Evolutionary conservation across 1,284 basidiomycete genomes (phyloP).

Genomic region (Moesziomyces sp.): DNA sequence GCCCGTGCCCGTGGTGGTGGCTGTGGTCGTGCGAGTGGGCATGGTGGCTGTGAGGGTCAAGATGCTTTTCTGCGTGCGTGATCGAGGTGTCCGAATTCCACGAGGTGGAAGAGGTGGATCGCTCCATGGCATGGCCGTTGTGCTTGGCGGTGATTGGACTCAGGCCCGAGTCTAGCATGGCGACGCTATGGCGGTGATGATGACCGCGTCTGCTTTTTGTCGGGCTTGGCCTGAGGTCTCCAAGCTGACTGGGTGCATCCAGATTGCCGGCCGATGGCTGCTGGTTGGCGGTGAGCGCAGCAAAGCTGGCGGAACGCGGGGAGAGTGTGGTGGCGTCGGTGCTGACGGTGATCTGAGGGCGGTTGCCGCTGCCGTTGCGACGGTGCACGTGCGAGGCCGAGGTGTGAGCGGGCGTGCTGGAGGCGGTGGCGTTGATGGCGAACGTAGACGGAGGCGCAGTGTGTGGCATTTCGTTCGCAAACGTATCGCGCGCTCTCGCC

Average conservation of each 20-base stretch:
- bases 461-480: conserved; percentile 8
- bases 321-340: conserved; percentile 40
- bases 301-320: conserved; percentile 42
- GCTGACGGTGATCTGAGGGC: conserved; percentile 51
- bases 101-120: conserved; percentile 29
- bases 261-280: conserved; percentile 12
- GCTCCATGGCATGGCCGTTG: conserved; percentile 31
- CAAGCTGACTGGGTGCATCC: conserved; percentile 9
- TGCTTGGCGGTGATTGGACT: conserved; percentile 27
- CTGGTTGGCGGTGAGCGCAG: conserved; percentile 22
- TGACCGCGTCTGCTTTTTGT: conserved; percentile 51
- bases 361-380: conserved; percentile 35
- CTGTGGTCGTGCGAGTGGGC: conserved; percentile 5
- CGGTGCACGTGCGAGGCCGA: conserved; percentile 25
- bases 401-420: too few species aligned
- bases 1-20: conserved; percentile 23
- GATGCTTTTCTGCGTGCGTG: conserved; percentile 8
- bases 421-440: background rate
- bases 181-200: conserved; percentile 57
- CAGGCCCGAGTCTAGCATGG: conserved; percentile 39
- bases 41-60: conserved; percentile 7
- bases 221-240: conserved; percentile 47
- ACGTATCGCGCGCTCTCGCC: conserved; percentile 30
- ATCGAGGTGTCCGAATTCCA: conserved; percentile 29
- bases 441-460: conserved; percentile 7